phyloP scores from a whole-genome alignment of 1,139 yeast species.

The Geotrichum fermentans region DNA sequence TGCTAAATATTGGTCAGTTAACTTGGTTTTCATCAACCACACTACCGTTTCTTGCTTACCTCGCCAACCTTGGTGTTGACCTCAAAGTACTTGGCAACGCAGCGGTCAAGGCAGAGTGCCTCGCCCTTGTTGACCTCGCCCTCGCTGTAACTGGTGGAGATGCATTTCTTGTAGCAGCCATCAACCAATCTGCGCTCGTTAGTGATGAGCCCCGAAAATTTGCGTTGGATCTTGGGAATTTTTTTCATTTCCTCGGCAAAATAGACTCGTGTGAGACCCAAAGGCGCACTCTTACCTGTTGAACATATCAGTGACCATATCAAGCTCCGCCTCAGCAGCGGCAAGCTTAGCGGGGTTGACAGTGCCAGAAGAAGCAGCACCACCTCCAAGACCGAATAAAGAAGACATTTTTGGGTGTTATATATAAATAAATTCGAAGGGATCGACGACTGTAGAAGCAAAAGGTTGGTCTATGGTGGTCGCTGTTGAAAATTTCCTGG shows the following conservation, averaged over 20 bases:
- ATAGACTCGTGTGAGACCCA: no score
- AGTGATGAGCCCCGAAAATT: slow-evolving; percentile 36
- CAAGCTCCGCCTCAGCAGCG: slow-evolving; percentile 88
- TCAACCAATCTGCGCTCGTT: slow-evolving; percentile 48
- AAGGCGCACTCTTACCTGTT: slow-evolving; percentile 46
- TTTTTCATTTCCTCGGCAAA: no score
- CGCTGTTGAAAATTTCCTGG: neutral
- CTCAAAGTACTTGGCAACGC: slow-evolving; percentile 94
- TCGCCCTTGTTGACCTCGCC: slow-evolving; percentile 81
- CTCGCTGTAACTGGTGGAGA: slow-evolving; percentile 60
- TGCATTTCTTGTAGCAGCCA: slow-evolving; percentile 88
- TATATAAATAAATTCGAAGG: no score
- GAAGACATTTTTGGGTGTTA: slow-evolving; percentile 45
- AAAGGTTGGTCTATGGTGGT: neutral
- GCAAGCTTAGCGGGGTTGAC: slow-evolving; percentile 41
- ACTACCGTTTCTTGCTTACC: slow-evolving; percentile 28
- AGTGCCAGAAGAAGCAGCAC: slow-evolving; percentile 35
- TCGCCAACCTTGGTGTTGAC: slow-evolving; percentile 96
- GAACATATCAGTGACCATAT: slow-evolving; percentile 96
- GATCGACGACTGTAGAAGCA: no score
- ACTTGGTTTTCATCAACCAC: neutral
- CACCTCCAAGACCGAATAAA: slow-evolving; percentile 82
- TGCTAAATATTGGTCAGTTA: slow-evolving; percentile 26
- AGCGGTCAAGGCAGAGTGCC: slow-evolving; percentile 89
- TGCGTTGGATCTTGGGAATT: neutral